These are phyloP conservation scores for Colletotrichum abscissum DNA, from an alignment of 2,329 filamentous ascomycete genomes.

Conservation along the genomic window DNA sequence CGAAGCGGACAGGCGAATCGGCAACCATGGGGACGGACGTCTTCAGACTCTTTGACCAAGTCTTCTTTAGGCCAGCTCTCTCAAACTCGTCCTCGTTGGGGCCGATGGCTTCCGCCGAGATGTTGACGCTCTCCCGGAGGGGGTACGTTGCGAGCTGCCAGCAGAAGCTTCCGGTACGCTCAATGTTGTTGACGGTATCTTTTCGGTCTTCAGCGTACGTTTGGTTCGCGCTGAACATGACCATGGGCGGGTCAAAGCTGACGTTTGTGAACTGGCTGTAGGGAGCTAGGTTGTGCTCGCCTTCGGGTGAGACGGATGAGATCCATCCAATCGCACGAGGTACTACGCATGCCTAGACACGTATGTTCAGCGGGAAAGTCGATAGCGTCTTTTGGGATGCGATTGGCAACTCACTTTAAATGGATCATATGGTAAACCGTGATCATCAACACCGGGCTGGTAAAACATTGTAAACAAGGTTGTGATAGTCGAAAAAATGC, in stretches of 20 bases:
- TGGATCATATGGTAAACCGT: slow-evolving; percentile 9
- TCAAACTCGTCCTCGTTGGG: slow-evolving; percentile 16
- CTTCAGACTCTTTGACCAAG: background rate
- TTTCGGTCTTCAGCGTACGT: background rate
- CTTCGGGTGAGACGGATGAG: slow-evolving; percentile 1
- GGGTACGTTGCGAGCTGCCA: slow-evolving; percentile 18
- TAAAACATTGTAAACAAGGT: slow-evolving; percentile 1
- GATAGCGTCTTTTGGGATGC: background rate
- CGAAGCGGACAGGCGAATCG: slow-evolving; percentile 6
- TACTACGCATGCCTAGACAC: slow-evolving; percentile 3
- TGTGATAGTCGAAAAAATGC: background rate
- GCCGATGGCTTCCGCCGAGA: background rate
- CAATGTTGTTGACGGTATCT: slow-evolving; percentile 20
- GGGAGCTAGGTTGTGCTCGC: slow-evolving; percentile 10
- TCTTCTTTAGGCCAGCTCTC: slow-evolving; percentile 4
- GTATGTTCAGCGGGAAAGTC: background rate
- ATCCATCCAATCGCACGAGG: slow-evolving; percentile 22
- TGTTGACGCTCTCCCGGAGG: slow-evolving; percentile 13
- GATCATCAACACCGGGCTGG: slow-evolving; percentile 4
- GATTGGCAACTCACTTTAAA: slow-evolving; percentile 3
- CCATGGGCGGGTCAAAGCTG: slow-evolving; percentile 18
- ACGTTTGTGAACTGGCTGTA: slow-evolving; percentile 22
- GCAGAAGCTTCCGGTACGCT: slow-evolving; percentile 10
- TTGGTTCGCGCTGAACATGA: slow-evolving; percentile 19
- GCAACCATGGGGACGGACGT: slow-evolving; percentile 3